Conservation (phyloP, 2,329 filamentous ascomycete genomes). For the Lojkania enalia region DNA sequence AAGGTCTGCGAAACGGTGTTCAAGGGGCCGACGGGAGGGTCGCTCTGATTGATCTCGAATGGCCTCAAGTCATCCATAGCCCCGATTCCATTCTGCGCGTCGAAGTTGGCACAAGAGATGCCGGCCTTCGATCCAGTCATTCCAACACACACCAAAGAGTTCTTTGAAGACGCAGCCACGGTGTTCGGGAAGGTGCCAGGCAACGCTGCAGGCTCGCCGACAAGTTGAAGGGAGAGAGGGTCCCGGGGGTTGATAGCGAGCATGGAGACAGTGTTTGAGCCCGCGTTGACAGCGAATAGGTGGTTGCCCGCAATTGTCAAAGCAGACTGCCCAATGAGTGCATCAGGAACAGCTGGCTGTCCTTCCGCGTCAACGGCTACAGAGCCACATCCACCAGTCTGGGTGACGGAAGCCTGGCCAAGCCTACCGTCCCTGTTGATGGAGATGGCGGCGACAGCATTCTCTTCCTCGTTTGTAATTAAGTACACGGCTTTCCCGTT, state of each 20-base stretch:
- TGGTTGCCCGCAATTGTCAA: slow-evolving; percentile 55
- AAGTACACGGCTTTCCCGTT: slow-evolving; percentile 58
- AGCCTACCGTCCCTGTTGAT: slow-evolving; percentile 54
- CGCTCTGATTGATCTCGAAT: slow-evolving; percentile 59
- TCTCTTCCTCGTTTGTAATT: slow-evolving; percentile 57
- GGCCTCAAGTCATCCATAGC: slow-evolving; percentile 39
- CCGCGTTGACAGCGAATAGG: slow-evolving; percentile 57
- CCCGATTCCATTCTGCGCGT: slow-evolving; percentile 28
- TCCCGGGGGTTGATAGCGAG: slow-evolving; percentile 36
- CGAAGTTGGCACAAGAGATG: slow-evolving; percentile 43
- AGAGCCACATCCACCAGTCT: slow-evolving; percentile 54
- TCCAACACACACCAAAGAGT: slow-evolving; percentile 44
- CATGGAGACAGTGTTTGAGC: slow-evolving; percentile 47
- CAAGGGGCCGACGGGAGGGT: slow-evolving; percentile 60
- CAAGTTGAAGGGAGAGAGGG: slow-evolving; percentile 31
- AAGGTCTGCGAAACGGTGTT: slow-evolving; percentile 65
- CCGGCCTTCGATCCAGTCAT: slow-evolving; percentile 42
- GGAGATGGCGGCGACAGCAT: slow-evolving; percentile 56
- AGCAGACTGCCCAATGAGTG: slow-evolving; percentile 56
- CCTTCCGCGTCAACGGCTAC: slow-evolving; percentile 20
- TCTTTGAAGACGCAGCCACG: slow-evolving; percentile 42
- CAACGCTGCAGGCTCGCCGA: slow-evolving; percentile 40
- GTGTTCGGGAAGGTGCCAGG: slow-evolving; percentile 47
- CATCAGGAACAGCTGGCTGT: slow-evolving; percentile 52
- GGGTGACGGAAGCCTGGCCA: slow-evolving; percentile 45